Evolutionary conservation across 495 filamentous ascomycete species (phyloP), one percentile per base, ranked within the genome.

Genomic region (Recurvomyces mirabilis): DNA sequence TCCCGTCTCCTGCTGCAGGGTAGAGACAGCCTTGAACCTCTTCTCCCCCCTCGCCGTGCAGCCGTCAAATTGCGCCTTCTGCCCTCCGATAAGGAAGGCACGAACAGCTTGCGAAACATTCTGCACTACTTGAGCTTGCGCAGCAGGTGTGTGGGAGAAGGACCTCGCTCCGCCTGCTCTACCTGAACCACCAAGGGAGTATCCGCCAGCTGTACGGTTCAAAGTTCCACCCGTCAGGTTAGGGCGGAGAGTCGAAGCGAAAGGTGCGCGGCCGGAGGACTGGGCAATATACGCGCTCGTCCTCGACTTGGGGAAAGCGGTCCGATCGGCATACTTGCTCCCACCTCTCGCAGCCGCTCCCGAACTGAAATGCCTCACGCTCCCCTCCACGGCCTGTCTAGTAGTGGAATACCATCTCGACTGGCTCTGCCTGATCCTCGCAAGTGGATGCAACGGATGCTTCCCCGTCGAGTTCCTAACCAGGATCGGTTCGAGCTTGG

Each of bases 51-150:
- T 59, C 10, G 76, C 66, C 33, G 75, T 72, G 23, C 79, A 58
- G 13, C 87, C 86, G 57, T 93, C 83, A 50, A 82, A 93, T 31
- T 83, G 78, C 11, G 79, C 81, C 56, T 87, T 89, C 47, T 88
- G 77, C 1, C 91, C 91, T 0, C 78, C 82, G n/a, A 94, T 65
- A 61, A 79, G 79, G 62, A 98, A 94, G 1, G 86, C 87, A 4
- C 91, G 79, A 39, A 94, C 78, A 0, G 87, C 91, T 46, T 82
- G 77, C 15, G 85, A 93, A 1, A 96, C 89, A 65, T 94, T 94
- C 55, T 87, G 77, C n/a, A 96, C 71, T 15, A 96, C 85, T 59
- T 96, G 83, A 4, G 87, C 85, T 17, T 83, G 87, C 1, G 78
- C 77, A 2, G 86, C 75, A 9, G 91, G 82, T 0, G 77, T 77